Evolutionary conservation across 2,329 filamentous ascomycete genomes (phyloP), one percentile per base, ranked within the genome.

Genomic region (Laburnicola sp.): DNA sequence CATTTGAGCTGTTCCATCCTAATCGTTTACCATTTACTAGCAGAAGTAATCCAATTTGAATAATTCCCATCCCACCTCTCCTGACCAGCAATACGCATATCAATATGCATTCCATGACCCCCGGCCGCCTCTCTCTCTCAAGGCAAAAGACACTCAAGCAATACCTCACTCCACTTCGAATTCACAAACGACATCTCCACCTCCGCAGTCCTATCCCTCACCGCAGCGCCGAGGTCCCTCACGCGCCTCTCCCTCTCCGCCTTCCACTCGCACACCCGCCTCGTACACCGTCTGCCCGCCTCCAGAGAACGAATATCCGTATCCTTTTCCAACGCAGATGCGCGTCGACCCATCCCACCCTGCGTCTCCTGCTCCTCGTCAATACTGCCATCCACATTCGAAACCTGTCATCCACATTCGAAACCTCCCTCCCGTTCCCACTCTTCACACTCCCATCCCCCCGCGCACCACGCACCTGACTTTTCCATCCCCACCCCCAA

Each of bases 81-180:
- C 16, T 16, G 16, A 16, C 16, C 16, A 16, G 28, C 28, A 30
- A 30, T 30, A 6, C 28, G 28, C 28, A 10, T 30, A 6, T 10
- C 28, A 30, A 30, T 10, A n/a, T 36, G 6, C n/a, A 6, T 16
- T 36, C 34, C 30, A 7, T 36, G 6, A n/a, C n/a, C 10, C 21
- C 6, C 11, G 11, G n/a, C n/a, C 2, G 6, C 10, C 38, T 22
- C 21, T 11, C 23, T 6, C 38, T 11, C 2, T 51, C 37, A 51
- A 8, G 44, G 50, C n/a, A 52, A 44, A 34, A 52, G 27, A 45
- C 50, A 52, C 39, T 48, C 50, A 26, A 52, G 27, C 50, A 52
- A 40, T 32, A 32, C 45, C 44, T 52, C 50, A 16, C 28, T 48
- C 50, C 50, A 52, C 32, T 21, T 21, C 23, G n/a, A 11, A 8